Evolutionary conservation across 345 rosid species (phyloP), one percentile per base, ranked within the genome.

Genomic region (Clarkia xantiana): DNA sequence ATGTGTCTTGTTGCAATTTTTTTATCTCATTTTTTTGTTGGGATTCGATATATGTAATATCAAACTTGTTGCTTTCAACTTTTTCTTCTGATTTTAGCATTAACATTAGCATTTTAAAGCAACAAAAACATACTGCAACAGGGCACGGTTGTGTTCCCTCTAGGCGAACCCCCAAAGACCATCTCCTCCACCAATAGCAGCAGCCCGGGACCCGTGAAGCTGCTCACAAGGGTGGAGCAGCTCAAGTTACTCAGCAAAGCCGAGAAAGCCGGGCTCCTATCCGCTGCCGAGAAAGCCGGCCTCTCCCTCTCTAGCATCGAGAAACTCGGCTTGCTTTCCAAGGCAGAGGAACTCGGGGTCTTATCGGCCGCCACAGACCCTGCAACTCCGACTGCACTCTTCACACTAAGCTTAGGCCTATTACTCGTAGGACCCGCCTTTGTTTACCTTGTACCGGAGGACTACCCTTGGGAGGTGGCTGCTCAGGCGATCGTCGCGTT

Each of bases 281-380:
- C 96, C 0, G 82, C 94, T 0, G 98, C 96, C 0, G 98, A 86
- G 74, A 86, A 86, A 48, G 67, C 70, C 11, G 96, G 96, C n/a
- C 58, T 90, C 22, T 90, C 96, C 2, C 71, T 86, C 0, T 81
- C 98, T 1, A 58, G 84, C 10, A 90, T 90, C 9, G 96, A 90
- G 86, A 86, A 83, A 67, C 76, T 86, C 43, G 98, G 96, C 13
- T 74, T 90, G 46, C 86, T 90, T 6, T 83, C 95, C 12, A 90
- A 86, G 69, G 98, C 98, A 0, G 94, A 86, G 68, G 89, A 90
- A 38, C 44, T 90, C 1, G 96, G 96, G 20, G 80, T 90, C 46
- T 69, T 90, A 43, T 90, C 97, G 0, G 94, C 95, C 0, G 95
- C 97, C 0, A 80, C 94, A 0, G 80, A 90, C 64, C 86, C 86